Evolutionary conservation across 805 yeast genomes (phyloP).

Genomic region (Zygosaccharomyces bisporus): DNA sequence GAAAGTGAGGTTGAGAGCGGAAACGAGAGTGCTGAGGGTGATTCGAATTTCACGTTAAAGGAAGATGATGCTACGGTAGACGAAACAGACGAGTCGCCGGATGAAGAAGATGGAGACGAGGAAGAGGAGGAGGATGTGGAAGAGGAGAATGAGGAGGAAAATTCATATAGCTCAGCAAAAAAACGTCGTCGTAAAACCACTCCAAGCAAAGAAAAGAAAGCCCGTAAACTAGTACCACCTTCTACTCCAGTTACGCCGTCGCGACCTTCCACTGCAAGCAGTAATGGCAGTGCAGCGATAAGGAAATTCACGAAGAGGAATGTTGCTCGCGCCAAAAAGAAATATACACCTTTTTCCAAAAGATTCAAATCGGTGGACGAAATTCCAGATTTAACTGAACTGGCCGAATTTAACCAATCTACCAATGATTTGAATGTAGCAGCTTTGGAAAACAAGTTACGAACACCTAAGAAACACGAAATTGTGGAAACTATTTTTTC

Average conservation of each 20-base stretch:
- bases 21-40: neutral
- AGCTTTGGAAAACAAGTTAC: slow-evolving; percentile 30
- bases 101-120: slow-evolving; percentile 15
- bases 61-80: slow-evolving; percentile 9
- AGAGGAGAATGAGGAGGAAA: slow-evolving; percentile 6
- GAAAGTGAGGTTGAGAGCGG: neutral
- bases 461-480: slow-evolving; percentile 40
- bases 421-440: slow-evolving; percentile 22
- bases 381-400: slow-evolving; percentile 32
- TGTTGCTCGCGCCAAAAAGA: slow-evolving; percentile 32
- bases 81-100: slow-evolving; percentile 1
- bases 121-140: slow-evolving; percentile 3
- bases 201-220: slow-evolving; percentile 3
- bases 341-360: slow-evolving; percentile 31
- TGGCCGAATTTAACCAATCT: slow-evolving; percentile 28
- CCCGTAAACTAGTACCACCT: slow-evolving; percentile 8
- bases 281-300: slow-evolving; percentile 14
- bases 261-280: slow-evolving; percentile 9
- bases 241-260: slow-evolving; percentile 10
- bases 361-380: slow-evolving; percentile 26
- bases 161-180: slow-evolving; percentile 9
- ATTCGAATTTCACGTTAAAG: neutral
- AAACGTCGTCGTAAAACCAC: slow-evolving; percentile 3
- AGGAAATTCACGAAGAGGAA: slow-evolving; percentile 34
- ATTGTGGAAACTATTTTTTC: slow-evolving; percentile 36